Base-by-base conservation (phyloP, 139 green algal species). In the Chlamydomonas sp. region DNA sequence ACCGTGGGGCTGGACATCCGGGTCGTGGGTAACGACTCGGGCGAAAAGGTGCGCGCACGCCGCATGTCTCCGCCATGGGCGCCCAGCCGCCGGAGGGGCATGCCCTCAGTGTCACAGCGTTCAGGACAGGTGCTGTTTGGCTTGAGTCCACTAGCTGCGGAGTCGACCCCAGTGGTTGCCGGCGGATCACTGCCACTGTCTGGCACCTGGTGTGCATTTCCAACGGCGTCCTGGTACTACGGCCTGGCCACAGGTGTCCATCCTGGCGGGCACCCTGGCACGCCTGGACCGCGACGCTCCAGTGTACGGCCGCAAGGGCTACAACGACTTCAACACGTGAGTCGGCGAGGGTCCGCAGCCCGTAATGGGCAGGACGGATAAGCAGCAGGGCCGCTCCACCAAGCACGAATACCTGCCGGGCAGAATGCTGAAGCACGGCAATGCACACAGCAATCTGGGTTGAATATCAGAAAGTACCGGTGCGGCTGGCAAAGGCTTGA, bases 301-400 rank as follows among this genome's bases (percentile, higher is more conserved):
- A 0, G 75, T 90, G 16, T 98, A 98, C 80, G 90, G 90, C 57
- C 90, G 90, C 63, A 95, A 95, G 57, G 86, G 89, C 5, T 99
- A 96, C 93, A 98, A 98, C 82, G 97, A 99, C 90, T 98, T 99
- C 93, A 99, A 99, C 91, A 99, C 96, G 60, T 98, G 89, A 91
- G 73, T 63, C 31, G 31, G 90, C 78, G 63, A 63, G 12, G 79
- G 59, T 63, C 12, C 63, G 62, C 14, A 7, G 31, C 1, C 17
- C 8, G 59, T 74, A 10, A 69, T 10, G 64, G 12, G 64, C 64
- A 69, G 64, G 64, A 12, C 64, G 77, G 4, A 20, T 14, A 16
- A 7, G 15, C 7, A 10, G 16, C 78, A 10, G 78, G 18, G 77
- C 7, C 78, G 14, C 17, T 10, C 18, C 60, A n/a, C 20, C 67